phyloP scores from a whole-genome alignment of 139 green algal species.

The Spirogloea muscicola region DNA sequence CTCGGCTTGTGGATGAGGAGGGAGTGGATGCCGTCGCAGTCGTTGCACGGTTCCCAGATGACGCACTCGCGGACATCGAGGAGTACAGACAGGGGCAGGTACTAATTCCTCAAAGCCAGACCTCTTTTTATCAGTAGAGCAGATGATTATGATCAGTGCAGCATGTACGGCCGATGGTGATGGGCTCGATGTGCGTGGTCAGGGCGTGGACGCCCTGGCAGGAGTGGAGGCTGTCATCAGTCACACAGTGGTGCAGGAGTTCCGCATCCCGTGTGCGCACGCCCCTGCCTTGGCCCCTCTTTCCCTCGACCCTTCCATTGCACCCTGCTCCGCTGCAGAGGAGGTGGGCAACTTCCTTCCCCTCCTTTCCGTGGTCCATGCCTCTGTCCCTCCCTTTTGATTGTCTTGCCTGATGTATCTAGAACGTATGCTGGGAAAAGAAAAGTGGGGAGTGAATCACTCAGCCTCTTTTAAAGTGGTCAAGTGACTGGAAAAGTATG shows the following conservation, averaged over 20 bases:
- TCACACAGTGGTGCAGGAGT: conserved; percentile 34
- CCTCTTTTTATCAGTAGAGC: conserved; percentile 1
- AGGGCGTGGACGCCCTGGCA: conserved; percentile 48
- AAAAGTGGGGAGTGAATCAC: too few relatives aligned
- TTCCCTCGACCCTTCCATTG: conserved; percentile 26
- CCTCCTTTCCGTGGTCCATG: background rate
- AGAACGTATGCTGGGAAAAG: too few relatives aligned
- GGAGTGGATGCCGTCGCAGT: conserved; percentile 37
- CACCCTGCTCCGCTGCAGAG: conserved; percentile 46
- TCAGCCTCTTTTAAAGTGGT: too few relatives aligned
- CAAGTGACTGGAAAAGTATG: too few relatives aligned
- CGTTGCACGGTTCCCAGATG: conserved; percentile 46
- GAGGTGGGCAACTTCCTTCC: conserved; percentile 35
- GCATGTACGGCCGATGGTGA: too few relatives aligned
- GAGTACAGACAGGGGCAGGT: conserved; percentile 37
- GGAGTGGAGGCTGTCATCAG: conserved; percentile 52
- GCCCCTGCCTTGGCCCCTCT: conserved; percentile 41
- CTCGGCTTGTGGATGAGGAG: background rate
- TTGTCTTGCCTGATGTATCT: background rate
- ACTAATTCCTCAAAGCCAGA: background rate
- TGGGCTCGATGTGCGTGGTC: too few relatives aligned
- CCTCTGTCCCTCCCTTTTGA: background rate
- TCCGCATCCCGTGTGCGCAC: conserved; percentile 45
- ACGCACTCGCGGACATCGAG: conserved; percentile 28
- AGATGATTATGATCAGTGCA: too few relatives aligned